A percentile compares a stretch with the other conserved stretches of the same genome.
Conservation (phyloP, 1,139 yeast genomes). For the Suhomyces panamericanus region DNA sequence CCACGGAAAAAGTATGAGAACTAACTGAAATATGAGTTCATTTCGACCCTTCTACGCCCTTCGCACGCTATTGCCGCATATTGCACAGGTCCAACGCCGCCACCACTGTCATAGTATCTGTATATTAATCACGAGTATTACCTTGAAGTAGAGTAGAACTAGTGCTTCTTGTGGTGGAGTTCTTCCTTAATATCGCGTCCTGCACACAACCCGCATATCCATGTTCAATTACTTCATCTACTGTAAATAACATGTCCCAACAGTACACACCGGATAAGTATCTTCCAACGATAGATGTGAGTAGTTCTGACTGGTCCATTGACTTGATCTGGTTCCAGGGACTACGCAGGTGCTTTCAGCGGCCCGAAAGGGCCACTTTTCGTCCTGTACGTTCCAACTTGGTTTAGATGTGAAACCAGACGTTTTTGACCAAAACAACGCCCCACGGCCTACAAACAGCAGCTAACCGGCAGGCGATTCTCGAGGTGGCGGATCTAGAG, state of each 20-base stretch:
- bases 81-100: constrained; percentile 6
- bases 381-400: background rate
- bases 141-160: too few species aligned
- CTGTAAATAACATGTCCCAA: constrained; percentile 17
- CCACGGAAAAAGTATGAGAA: too few species aligned
- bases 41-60: too few species aligned
- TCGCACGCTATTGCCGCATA: too few species aligned
- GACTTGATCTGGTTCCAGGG: background rate
- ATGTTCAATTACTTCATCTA: constrained; percentile 1
- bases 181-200: background rate
- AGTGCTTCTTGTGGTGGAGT: too few species aligned
- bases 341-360: background rate
- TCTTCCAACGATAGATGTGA: constrained; percentile 69
- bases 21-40: too few species aligned
- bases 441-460: background rate
- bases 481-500: constrained; percentile 72
- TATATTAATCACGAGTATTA: constrained; percentile 2
- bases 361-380: background rate
- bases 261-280: constrained; percentile 35
- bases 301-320: background rate
- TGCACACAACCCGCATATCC: background rate
- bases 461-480: constrained; percentile 57
- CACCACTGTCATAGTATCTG: constrained; percentile 1
- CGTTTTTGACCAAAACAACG: too few species aligned
- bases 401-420: background rate